Conservation (phyloP, 495 filamentous ascomycete genomes). For the Platismatia glauca region DNA sequence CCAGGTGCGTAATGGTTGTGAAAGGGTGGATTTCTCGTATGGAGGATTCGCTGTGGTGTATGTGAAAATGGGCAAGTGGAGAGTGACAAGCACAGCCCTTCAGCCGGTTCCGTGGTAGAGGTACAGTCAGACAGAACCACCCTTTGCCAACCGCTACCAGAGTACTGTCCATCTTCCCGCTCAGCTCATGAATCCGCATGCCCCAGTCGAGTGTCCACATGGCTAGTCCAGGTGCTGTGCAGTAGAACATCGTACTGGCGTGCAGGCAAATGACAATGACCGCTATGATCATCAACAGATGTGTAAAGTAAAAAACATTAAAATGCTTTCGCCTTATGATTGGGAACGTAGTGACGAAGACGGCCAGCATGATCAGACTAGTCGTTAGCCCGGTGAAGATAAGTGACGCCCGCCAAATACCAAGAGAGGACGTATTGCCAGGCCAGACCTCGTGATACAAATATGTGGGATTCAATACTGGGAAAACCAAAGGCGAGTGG, state of each 20-base stretch:
- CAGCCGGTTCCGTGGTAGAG: constrained; percentile 25
- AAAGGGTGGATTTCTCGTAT: constrained; percentile 30
- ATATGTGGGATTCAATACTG: constrained; percentile 30
- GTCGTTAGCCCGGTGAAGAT: constrained; percentile 26
- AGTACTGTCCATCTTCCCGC: constrained; percentile 20
- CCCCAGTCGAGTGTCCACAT: constrained; percentile 31
- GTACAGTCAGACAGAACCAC: constrained; percentile 27
- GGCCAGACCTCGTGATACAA: constrained; percentile 28
- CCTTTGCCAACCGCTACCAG: constrained; percentile 26
- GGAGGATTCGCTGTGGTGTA: constrained; percentile 29
- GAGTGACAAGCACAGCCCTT: constrained; percentile 28
- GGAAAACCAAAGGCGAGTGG: constrained; percentile 15
- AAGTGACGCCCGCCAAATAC: constrained; percentile 29
- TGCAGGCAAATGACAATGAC: constrained; percentile 30
- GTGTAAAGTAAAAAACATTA: constrained; percentile 32
- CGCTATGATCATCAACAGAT: constrained; percentile 25
- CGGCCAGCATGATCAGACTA: constrained; percentile 22
- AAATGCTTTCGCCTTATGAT: constrained; percentile 25
- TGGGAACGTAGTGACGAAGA: constrained; percentile 27
- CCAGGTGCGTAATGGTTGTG: constrained; percentile 32
- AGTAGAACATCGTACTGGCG: constrained; percentile 33
- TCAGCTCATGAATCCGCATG: constrained; percentile 29
- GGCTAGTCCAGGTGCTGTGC: constrained; percentile 26
- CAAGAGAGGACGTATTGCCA: constrained; percentile 26
- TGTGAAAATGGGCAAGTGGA: constrained; percentile 31